Evolutionary conservation across 1,284 basidiomycete genomes (phyloP), one percentile per base, ranked within the genome.

Genomic region (Cryptococcus sp.): DNA sequence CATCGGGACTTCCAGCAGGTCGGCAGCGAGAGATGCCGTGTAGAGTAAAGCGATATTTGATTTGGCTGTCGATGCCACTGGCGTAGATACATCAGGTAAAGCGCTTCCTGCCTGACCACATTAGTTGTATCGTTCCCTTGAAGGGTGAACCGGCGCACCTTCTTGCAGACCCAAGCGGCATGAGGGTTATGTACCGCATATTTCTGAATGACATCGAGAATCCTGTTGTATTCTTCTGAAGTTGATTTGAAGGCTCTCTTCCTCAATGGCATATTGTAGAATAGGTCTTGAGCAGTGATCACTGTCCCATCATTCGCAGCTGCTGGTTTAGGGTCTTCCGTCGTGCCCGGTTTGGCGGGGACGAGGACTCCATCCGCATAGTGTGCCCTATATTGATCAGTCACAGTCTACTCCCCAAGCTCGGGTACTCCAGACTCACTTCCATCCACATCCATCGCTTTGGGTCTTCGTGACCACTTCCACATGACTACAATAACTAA

Each of bases 261-360:
- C 42, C 96, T 88, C 14, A 89, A 86, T 0, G 93, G 91, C 1
- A 87, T 90, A 63, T 97, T 98, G 78, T 91, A 96, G 74, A 99
- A 99, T 36, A 99, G 79, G 69, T 98, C 90, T 72, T 97, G 91
- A 5, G 92, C 92, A 0, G 82, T 87, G 57, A 98, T 88, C 1
- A 85, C 86, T 0, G 96, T 98, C 0, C 96, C 96, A 57, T 97
- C 88, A 64, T 94, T 96, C 3, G 93, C 94, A 13, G 95, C 95
- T 60, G 87, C 89, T 13, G 94, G 86, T 65, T 88, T 89, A 0
- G 95, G 90, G 46, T 93, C 88, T 0, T 82, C 71, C 1, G 80
- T 80, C 41, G 83, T 81, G 1, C 87, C 87, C 23, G 84, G 80
- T 70, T 88, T 90, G 0, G 83, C 73, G 13, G 87, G 81, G 1